A percentile compares a stretch with the other conserved stretches of the same genome.
phyloP scores from a whole-genome alignment of 1,284 basidiomycete genomes.

The Cystobasidium slooffiae region DNA sequence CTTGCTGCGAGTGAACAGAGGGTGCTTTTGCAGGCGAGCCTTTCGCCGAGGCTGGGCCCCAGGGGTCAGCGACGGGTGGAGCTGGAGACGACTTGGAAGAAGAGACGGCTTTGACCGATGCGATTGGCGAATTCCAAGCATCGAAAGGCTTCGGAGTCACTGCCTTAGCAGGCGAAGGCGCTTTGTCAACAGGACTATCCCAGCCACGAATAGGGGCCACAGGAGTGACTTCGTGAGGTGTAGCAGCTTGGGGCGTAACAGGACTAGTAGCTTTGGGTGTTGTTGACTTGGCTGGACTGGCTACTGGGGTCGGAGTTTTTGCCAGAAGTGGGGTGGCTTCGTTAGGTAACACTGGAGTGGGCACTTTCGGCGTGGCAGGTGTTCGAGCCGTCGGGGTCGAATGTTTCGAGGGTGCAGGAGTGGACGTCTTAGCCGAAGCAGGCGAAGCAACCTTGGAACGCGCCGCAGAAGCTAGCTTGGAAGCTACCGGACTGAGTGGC shows the following conservation, averaged over 20 bases:
- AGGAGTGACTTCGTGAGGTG: conserved; percentile 12
- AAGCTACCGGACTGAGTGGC: too few species aligned
- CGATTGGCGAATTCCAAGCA: conserved; percentile 2
- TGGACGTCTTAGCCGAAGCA: neutral
- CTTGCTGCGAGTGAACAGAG: neutral
- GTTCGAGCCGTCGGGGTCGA: neutral
- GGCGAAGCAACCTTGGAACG: neutral
- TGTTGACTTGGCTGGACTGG: neutral
- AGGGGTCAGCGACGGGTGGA: conserved; percentile 1
- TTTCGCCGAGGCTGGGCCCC: conserved; percentile 1
- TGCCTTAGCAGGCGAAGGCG: neutral
- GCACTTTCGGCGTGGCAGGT: neutral
- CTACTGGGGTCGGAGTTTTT: neutral
- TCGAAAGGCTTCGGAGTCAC: neutral
- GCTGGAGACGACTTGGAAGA: neutral
- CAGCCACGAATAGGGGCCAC: neutral
- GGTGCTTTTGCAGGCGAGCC: neutral
- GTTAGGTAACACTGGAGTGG: neutral
- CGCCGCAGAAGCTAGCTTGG: too few species aligned
- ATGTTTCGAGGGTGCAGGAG: neutral
- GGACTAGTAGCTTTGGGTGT: neutral
- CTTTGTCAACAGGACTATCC: neutral
- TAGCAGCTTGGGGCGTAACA: neutral
- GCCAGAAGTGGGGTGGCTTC: neutral
- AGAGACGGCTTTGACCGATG: conserved; percentile 11